Base-by-base conservation (phyloP, 1,139 yeast species). In the Chernovozyma sophiae-reginae region DNA sequence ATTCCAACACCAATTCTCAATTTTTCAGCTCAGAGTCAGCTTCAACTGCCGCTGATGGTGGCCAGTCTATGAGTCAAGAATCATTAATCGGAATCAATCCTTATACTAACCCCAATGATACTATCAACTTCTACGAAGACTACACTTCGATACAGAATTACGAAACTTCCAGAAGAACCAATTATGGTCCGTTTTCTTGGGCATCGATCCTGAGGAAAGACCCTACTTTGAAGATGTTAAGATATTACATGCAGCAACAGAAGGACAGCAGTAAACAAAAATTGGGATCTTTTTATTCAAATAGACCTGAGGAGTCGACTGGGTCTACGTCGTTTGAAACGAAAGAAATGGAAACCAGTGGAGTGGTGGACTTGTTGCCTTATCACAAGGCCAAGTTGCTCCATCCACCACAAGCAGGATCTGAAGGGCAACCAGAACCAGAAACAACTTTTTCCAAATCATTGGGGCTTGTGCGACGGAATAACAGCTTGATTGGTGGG, bases 161-260 rank as follows among this genome's bases (percentile, higher is more conserved):
- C 34, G 58, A 51, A 11, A 32, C 45, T 2, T 42, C 55, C 1
- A 46, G 68, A 30, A 46, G 64, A 33, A 55, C 58, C 32, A 55
- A 58, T 35, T 60, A 55, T 46, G 75, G 72, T 1, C 62, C 72
- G 0, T 60, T 68, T 36, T 53, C 75, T 0, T 65, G 74, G 65
- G 44, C 68, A 4, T 55, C 74, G 0, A 43, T 71, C 12, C 47
- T 67, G 45, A 52, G 55, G 38, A 57, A 58, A 35, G 77, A 71
- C 42, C 44, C 48, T 3, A 62, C 56, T 5, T 46, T 65, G 22
- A 45, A 44, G 17, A 55, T 65, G 7, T 44, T 65, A 18, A 54
- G 65, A 51, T 43, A 47, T 34, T 48, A 46, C 31, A 25, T 33
- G 29, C 8, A 33, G 26, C 13, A 31, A 30, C 30, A 35, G 29